phyloP scores from a whole-genome alignment of 768 basidiomycete genomes.

The Lyophyllum atratum region DNA sequence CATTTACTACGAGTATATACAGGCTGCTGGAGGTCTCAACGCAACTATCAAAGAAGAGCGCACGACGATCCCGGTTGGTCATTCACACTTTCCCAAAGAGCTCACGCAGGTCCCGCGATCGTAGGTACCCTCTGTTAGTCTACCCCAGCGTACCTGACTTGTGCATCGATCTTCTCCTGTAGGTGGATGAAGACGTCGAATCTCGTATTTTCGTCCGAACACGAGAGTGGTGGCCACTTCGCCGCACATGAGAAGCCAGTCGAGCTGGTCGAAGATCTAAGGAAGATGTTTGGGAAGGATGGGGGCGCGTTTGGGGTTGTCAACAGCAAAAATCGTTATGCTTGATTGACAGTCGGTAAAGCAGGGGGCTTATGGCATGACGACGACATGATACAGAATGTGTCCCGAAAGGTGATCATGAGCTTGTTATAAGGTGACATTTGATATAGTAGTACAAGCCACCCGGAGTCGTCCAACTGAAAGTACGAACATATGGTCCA shows the following conservation, averaged over 20 bases:
- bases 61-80: conserved; percentile 43
- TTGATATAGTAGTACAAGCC: too few relatives aligned
- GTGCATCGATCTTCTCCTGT: background rate
- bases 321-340: conserved; percentile 30
- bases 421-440: too few relatives aligned
- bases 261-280: conserved; percentile 40
- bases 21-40: conserved; percentile 13
- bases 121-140: background rate
- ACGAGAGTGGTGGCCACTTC: conserved; percentile 48
- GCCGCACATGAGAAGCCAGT: conserved; percentile 43
- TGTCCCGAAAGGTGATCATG: too few relatives aligned
- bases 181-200: conserved; percentile 22
- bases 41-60: conserved; percentile 1
- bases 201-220: conserved; percentile 30
- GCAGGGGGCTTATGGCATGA: too few relatives aligned
- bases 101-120: conserved; percentile 23
- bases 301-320: conserved; percentile 42
- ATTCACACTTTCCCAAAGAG: conserved; percentile 52
- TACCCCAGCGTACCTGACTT: background rate
- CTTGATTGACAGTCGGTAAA: too few relatives aligned
- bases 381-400: too few relatives aligned
- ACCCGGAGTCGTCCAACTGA: too few relatives aligned
- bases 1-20: conserved; percentile 54
- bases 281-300: conserved; percentile 44
- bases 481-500: too few relatives aligned